Evolutionary conservation across 106 monocot species (phyloP).

Genomic region (Dendrobium catenatum): DNA sequence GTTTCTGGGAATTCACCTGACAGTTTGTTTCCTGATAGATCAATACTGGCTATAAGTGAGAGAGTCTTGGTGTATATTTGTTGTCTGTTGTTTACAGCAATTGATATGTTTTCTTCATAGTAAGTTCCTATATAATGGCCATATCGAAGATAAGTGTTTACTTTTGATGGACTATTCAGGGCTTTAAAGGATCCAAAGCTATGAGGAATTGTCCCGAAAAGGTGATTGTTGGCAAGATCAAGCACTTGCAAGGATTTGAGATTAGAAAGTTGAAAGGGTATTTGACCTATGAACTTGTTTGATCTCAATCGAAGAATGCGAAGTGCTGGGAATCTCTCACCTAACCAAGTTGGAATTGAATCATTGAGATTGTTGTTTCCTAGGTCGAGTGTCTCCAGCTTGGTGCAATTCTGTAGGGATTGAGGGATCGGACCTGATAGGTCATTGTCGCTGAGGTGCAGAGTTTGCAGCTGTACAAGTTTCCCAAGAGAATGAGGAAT

Average conservation of each 20-base stretch:
- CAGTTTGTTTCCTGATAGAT: constrained; percentile 1
- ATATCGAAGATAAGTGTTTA: background rate
- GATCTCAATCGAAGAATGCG: constrained; percentile 2
- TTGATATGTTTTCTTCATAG: background rate
- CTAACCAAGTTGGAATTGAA: no score
- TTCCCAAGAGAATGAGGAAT: no score
- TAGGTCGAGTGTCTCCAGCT: no score
- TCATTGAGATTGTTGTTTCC: no score
- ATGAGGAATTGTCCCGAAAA: background rate
- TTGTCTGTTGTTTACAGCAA: background rate
- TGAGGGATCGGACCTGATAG: no score
- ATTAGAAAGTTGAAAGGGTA: constrained; percentile 2
- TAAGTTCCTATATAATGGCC: background rate
- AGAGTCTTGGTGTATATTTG: background rate
- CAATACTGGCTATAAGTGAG: constrained; percentile 1
- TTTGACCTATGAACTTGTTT: constrained; percentile 1
- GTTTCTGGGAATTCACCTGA: background rate
- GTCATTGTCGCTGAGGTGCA: no score
- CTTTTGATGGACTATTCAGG: background rate
- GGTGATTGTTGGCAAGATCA: constrained; percentile 1
- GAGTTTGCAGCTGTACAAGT: no score
- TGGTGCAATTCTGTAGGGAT: no score
- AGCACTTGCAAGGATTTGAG: constrained; percentile 2
- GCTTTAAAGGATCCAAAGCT: constrained; percentile 3
- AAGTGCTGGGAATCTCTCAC: background rate